phyloP scores from a whole-genome alignment of 2,329 filamentous ascomycete genomes.

The Simplicillium sp. region DNA sequence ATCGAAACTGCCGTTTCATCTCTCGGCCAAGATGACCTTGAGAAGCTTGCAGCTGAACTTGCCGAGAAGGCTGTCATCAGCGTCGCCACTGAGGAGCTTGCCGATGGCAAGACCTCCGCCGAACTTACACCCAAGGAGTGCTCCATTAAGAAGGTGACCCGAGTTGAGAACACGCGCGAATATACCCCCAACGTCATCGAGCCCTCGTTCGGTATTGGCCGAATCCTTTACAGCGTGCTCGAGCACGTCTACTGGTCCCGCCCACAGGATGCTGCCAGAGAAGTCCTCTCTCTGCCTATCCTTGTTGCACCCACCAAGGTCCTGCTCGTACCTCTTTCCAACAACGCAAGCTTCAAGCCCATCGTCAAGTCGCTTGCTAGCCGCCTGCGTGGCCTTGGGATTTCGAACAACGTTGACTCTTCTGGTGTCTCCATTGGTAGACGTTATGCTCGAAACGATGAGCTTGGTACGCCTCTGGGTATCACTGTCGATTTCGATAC shows the following conservation, averaged over 20 bases:
- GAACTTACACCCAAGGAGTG: conserved; percentile 6
- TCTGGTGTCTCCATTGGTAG: conserved; percentile 81
- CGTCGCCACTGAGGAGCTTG: conserved; percentile 6
- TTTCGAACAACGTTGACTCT: conserved; percentile 73
- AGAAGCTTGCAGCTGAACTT: conserved; percentile 35
- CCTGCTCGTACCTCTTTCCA: conserved; percentile 71
- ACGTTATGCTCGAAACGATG: conserved; percentile 81
- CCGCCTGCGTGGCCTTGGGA: conserved; percentile 58
- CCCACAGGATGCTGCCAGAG: conserved; percentile 55
- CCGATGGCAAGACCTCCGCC: conserved; percentile 6
- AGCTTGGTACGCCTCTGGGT: conserved; percentile 79
- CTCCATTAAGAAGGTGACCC: conserved; percentile 26
- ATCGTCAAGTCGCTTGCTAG: conserved; percentile 56
- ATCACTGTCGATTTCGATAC: conserved; percentile 90
- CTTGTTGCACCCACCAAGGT: conserved; percentile 78
- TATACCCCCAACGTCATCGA: conserved; percentile 90
- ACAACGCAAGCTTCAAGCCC: conserved; percentile 63
- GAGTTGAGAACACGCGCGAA: conserved; percentile 66
- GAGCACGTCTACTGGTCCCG: conserved; percentile 85
- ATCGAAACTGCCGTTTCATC: conserved; percentile 53
- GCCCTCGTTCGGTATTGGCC: conserved; percentile 86
- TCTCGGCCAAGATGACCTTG: conserved; percentile 50
- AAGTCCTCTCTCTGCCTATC: conserved; percentile 32
- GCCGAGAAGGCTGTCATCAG: conserved; percentile 5
- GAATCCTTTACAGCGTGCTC: conserved; percentile 72